phyloP scores from a whole-genome alignment of 2,329 filamentous ascomycete species.

The Alternaria arbusti region DNA sequence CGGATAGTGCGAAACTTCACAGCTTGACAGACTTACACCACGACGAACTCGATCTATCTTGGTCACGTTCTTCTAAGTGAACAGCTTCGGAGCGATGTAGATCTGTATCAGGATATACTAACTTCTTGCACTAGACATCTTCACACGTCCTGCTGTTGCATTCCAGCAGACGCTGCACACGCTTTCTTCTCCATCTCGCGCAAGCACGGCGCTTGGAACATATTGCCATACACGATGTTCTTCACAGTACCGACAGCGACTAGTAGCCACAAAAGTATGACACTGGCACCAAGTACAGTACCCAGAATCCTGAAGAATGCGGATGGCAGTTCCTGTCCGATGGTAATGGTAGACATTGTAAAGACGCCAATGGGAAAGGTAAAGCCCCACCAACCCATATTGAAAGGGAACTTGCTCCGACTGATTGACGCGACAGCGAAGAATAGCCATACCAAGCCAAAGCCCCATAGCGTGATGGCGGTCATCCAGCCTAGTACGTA shows the following conservation, averaged over 20 bases:
- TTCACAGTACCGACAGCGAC: slow-evolving; percentile 58
- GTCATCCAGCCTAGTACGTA: slow-evolving; percentile 64
- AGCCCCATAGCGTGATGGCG: slow-evolving; percentile 62
- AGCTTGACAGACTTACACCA: too few species aligned
- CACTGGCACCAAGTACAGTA: slow-evolving; percentile 55
- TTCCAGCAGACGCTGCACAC: slow-evolving; percentile 10
- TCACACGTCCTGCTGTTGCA: slow-evolving; percentile 1
- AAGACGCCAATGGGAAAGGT: slow-evolving; percentile 64
- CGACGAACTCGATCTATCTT: too few species aligned
- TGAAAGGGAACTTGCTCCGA: slow-evolving; percentile 60
- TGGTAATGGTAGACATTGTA: slow-evolving; percentile 49
- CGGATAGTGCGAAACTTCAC: too few species aligned
- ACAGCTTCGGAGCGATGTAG: too few species aligned
- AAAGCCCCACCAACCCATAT: slow-evolving; percentile 69
- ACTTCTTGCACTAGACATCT: background rate
- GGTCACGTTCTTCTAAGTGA: too few species aligned
- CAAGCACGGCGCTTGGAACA: slow-evolving; percentile 64
- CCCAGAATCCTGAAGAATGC: slow-evolving; percentile 62
- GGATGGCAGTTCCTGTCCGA: slow-evolving; percentile 61
- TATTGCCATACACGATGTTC: slow-evolving; percentile 55
- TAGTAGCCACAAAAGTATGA: slow-evolving; percentile 62
- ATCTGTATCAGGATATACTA: too few species aligned
- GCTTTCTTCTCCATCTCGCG: slow-evolving; percentile 33
- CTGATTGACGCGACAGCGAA: slow-evolving; percentile 58
- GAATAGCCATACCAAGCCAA: slow-evolving; percentile 61